phyloP scores from a whole-genome alignment of 1,284 basidiomycete genomes.

The Laetiporus sulphureus region DNA sequence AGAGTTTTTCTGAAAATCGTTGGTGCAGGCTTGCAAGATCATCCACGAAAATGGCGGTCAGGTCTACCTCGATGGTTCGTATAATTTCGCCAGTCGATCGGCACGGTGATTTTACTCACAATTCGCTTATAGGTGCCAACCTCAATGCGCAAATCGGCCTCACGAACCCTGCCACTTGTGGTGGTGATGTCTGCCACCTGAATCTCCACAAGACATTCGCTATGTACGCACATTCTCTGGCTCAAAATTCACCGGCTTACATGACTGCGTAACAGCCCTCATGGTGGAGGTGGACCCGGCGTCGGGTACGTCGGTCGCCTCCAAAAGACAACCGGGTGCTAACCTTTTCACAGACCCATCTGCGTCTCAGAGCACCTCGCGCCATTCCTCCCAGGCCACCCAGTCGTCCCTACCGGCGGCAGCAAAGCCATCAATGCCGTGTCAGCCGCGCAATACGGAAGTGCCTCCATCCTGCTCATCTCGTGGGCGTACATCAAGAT shows the following conservation, averaged over 20 bases:
- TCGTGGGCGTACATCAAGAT: slow-evolving; percentile 99
- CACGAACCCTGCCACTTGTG: slow-evolving; percentile 93
- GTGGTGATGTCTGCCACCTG: slow-evolving; percentile 96
- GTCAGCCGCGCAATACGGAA: slow-evolving; percentile 89
- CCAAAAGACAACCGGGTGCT: too few relatives aligned
- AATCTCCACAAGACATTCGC: slow-evolving; percentile 97
- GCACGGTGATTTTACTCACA: too few relatives aligned
- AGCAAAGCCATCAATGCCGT: slow-evolving; percentile 80
- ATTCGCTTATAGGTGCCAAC: slow-evolving; percentile 60
- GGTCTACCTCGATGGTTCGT: slow-evolving; percentile 87
- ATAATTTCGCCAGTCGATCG: background rate
- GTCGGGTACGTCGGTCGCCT: slow-evolving; percentile 77
- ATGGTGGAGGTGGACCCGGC: slow-evolving; percentile 96
- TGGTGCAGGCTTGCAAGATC: slow-evolving; percentile 74
- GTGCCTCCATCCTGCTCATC: slow-evolving; percentile 92
- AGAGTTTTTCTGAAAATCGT: background rate
- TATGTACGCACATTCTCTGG: slow-evolving; percentile 45
- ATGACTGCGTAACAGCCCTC: slow-evolving; percentile 65
- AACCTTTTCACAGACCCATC: slow-evolving; percentile 81
- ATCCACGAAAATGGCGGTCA: slow-evolving; percentile 95
- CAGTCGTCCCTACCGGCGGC: slow-evolving; percentile 66
- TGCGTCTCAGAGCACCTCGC: slow-evolving; percentile 91
- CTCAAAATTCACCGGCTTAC: slow-evolving; percentile 11
- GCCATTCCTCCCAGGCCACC: slow-evolving; percentile 93
- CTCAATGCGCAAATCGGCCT: slow-evolving; percentile 94